phyloP scores from a whole-genome alignment of 345 rosid genomes.

The Syzygium aqueum region DNA sequence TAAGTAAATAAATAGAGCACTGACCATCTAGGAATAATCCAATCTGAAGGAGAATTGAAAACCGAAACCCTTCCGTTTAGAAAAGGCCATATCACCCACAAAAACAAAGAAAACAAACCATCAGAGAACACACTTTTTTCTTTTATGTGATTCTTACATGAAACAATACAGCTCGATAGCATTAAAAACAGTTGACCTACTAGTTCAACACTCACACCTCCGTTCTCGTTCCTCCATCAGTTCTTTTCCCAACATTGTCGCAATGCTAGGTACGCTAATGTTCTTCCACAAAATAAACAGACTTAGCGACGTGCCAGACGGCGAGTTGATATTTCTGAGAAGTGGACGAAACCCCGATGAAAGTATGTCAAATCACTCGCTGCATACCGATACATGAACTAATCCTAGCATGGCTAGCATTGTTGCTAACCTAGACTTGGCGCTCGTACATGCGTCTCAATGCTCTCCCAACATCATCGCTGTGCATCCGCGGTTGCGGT shows the following conservation, averaged over 20 bases:
- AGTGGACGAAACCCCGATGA: neutral
- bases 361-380: neutral
- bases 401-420: neutral
- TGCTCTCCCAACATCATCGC: neutral
- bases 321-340: neutral
- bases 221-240: neutral
- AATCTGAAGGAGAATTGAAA: neutral
- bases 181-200: neutral
- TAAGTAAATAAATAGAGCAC: neutral
- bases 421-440: neutral
- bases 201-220: neutral
- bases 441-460: neutral
- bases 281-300: neutral
- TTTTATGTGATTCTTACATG: neutral
- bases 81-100: neutral
- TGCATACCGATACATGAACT: neutral
- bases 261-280: neutral
- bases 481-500: neutral
- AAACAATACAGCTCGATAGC: neutral
- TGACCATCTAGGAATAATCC: neutral
- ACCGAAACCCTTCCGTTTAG: neutral
- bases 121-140: neutral
- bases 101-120: neutral
- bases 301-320: neutral
- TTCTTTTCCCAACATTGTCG: neutral